Conservation (phyloP, 2,329 filamentous ascomycete genomes). For the Emmonsia crescens region DNA sequence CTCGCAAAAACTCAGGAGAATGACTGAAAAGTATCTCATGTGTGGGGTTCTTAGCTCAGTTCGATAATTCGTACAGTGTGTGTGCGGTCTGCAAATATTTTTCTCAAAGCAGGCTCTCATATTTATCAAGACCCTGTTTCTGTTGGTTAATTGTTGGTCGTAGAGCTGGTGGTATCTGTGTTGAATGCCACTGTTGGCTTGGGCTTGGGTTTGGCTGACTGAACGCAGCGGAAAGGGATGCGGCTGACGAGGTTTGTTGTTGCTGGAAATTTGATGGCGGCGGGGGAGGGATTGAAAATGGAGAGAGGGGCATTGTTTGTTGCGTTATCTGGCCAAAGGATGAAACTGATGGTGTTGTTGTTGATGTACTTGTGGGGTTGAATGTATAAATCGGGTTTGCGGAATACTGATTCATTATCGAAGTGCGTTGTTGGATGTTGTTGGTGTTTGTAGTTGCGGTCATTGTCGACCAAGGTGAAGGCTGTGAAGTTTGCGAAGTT, state of each 20-base stretch:
- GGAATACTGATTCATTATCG: conserved; percentile 1
- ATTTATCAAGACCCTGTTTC: conserved; percentile 43
- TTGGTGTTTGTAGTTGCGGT: neutral
- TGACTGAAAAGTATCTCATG: neutral
- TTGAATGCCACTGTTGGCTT: conserved; percentile 10
- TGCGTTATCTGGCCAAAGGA: conserved; percentile 8
- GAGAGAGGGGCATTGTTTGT: conserved; percentile 14
- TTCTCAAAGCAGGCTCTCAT: conserved; percentile 43
- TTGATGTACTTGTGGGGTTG: conserved; percentile 8
- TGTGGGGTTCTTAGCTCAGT: neutral
- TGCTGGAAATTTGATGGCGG: conserved; percentile 21
- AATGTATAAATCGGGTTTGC: conserved; percentile 10
- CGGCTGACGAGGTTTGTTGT: conserved; percentile 12
- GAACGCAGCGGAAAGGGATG: conserved; percentile 9
- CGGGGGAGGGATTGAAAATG: conserved; percentile 28
- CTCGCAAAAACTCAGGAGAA: neutral
- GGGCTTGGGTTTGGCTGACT: conserved; percentile 13
- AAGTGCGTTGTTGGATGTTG: neutral
- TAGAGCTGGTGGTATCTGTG: conserved; percentile 9
- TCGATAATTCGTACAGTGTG: neutral
- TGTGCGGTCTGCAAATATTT: neutral
- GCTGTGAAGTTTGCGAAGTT: conserved; percentile 1
- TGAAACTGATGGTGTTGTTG: conserved; percentile 13
- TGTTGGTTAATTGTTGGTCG: conserved; percentile 12
- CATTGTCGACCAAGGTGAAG: conserved; percentile 6